These are phyloP conservation scores for Teratosphaeria epicoccoides DNA, from an alignment of 2,329 filamentous ascomycete genomes.

Conservation along the genomic window DNA sequence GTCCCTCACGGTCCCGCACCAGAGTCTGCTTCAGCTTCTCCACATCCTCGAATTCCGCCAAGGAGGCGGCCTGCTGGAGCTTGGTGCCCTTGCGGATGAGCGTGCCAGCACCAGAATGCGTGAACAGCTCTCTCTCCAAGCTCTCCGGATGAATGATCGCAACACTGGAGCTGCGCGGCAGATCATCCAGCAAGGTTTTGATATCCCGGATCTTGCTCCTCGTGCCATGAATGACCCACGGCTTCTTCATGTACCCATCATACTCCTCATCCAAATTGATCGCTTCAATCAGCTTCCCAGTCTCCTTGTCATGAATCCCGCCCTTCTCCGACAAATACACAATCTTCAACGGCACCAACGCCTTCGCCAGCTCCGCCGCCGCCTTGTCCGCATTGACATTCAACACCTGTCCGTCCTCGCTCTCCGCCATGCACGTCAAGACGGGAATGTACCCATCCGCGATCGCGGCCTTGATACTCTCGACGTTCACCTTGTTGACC, in stretches of 20 bases:
- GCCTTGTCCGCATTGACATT: constrained; percentile 98
- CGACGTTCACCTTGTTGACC: constrained; percentile 84
- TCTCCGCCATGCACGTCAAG: constrained; percentile 93
- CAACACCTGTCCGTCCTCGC: constrained; percentile 76
- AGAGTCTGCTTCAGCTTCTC: constrained; percentile 71
- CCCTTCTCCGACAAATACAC: constrained; percentile 99
- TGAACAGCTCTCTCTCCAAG: constrained; percentile 93
- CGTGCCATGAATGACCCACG: constrained; percentile 92
- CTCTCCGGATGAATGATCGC: constrained; percentile 96
- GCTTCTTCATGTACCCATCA: constrained; percentile 80
- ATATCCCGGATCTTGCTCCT: constrained; percentile 96
- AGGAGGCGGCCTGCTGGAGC: constrained; percentile 59
- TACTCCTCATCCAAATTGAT: constrained; percentile 98
- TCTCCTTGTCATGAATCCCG: constrained; percentile 84
- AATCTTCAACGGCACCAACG: constrained; percentile 88
- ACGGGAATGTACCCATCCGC: constrained; percentile 85
- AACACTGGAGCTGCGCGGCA: constrained; percentile 86
- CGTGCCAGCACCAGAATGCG: constrained; percentile 87
- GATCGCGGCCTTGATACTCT: constrained; percentile 82
- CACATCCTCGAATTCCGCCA: constrained; percentile 66
- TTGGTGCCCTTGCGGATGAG: constrained; percentile 87
- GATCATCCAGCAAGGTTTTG: constrained; percentile 78
- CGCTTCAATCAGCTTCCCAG: constrained; percentile 87
- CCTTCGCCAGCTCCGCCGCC: constrained; percentile 80
- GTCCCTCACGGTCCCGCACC: constrained; percentile 66